These are phyloP conservation scores for Smallanthus sonchifolius DNA, from an alignment of 129 eudicot species.

Conservation along the genomic window DNA sequence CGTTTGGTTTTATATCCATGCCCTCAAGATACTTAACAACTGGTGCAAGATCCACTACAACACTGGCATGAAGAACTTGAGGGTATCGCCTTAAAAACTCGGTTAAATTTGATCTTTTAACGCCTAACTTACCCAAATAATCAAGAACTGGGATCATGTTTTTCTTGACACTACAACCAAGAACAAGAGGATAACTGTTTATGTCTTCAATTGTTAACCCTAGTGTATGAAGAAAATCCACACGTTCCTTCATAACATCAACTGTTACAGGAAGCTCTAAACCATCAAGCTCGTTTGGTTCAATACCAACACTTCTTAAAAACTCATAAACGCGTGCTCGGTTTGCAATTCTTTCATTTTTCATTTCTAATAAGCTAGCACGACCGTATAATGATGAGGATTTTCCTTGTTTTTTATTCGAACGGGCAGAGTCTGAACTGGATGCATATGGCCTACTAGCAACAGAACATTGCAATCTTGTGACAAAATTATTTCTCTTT, in stretches of 20 bases:
- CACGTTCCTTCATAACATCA: constrained; percentile 92
- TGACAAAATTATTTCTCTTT: constrained; percentile 36
- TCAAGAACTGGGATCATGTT: constrained; percentile 97
- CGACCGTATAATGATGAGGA: constrained; percentile 68
- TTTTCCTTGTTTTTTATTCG: constrained; percentile 30
- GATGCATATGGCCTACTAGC: constrained; percentile 42
- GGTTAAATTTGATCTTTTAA: constrained; percentile 56
- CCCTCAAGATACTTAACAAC: constrained; percentile 92
- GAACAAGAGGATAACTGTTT: constrained; percentile 89
- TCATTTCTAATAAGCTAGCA: constrained; percentile 80
- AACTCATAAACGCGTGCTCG: constrained; percentile 86
- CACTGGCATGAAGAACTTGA: constrained; percentile 95
- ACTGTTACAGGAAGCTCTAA: constrained; percentile 93
- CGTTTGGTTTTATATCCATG: constrained; percentile 71
- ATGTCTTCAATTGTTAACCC: constrained; percentile 90
- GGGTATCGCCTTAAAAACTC: constrained; percentile 81
- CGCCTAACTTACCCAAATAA: constrained; percentile 81
- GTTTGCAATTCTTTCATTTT: constrained; percentile 62
- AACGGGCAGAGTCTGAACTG: constrained; percentile 31
- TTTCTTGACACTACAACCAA: constrained; percentile 98
- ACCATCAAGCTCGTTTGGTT: constrained; percentile 90
- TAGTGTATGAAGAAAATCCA: constrained; percentile 82
- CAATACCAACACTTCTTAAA: constrained; percentile 61
- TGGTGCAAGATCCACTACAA: constrained; percentile 88
- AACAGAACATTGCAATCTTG: constrained; percentile 51